phyloP scores from a whole-genome alignment of 176 grass and related monocot species.

The Phoenix dactylifera region DNA sequence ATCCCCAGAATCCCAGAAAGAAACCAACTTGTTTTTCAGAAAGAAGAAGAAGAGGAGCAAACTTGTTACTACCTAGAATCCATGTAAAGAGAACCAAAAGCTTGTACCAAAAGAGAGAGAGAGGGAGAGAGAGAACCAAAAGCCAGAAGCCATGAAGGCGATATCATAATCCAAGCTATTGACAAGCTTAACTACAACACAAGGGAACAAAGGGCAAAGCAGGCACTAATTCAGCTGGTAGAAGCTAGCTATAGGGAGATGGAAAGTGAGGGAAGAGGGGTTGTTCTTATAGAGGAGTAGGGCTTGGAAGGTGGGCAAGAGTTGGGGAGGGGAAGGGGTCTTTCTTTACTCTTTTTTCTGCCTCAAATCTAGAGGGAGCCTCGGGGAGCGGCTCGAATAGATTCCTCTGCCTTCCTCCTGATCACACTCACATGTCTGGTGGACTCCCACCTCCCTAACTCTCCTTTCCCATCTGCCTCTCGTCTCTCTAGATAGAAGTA shows the following conservation, averaged over 20 bases:
- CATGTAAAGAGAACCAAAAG: too few species aligned
- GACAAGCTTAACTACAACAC: too few species aligned
- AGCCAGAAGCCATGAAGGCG: too few species aligned
- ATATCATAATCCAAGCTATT: too few species aligned
- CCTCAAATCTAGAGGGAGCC: neutral
- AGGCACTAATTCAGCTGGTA: neutral
- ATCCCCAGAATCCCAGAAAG: neutral
- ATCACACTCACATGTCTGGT: conserved; percentile 4
- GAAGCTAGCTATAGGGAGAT: neutral
- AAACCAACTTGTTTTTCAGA: neutral
- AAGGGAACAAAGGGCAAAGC: too few species aligned
- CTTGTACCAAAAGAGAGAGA: too few species aligned
- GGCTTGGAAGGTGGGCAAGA: neutral
- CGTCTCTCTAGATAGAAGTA: too few species aligned
- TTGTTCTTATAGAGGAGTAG: conserved; percentile 28
- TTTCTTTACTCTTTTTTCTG: neutral
- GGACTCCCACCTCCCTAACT: neutral
- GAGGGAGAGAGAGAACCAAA: too few species aligned
- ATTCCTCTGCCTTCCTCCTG: conserved; percentile 5
- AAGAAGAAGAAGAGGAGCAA: neutral
- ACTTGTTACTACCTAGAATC: too few species aligned
- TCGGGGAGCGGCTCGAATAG: conserved; percentile 1
- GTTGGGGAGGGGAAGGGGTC: neutral
- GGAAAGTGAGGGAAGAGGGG: neutral
- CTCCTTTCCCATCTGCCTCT: too few species aligned